phyloP scores from a whole-genome alignment of 1,284 basidiomycete genomes.

The Cronartium quercuum region DNA sequence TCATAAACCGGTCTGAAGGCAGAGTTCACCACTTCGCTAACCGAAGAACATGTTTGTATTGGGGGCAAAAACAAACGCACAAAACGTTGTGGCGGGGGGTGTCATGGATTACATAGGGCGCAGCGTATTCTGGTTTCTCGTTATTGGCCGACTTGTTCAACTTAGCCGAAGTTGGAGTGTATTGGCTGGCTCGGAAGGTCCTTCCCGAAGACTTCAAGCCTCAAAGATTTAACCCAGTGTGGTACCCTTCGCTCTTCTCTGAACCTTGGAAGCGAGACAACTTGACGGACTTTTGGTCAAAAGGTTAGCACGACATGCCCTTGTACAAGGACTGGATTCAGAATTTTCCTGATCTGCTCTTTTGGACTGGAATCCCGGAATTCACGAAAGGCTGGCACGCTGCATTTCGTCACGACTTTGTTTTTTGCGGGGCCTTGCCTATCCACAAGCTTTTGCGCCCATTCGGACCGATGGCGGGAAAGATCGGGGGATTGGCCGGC shows the following conservation, averaged over 20 bases:
- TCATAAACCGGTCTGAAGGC: not conserved
- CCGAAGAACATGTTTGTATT: no score
- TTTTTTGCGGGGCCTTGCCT: slow-evolving; percentile 27
- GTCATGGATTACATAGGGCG: not conserved
- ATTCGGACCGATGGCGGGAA: slow-evolving; percentile 9
- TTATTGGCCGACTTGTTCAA: not conserved
- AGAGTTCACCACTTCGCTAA: not conserved
- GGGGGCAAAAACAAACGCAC: no score
- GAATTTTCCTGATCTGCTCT: no score
- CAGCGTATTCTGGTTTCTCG: not conserved
- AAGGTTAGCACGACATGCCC: no score
- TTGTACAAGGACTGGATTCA: no score
- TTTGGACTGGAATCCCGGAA: no score
- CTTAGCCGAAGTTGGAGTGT: not conserved
- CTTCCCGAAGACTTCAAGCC: not conserved
- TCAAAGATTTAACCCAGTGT: slow-evolving; percentile 2
- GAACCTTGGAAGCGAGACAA: slow-evolving; percentile 26
- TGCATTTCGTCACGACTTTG: slow-evolving; percentile 26
- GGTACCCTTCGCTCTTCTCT: slow-evolving; percentile 28
- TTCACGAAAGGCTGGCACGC: slow-evolving; percentile 22
- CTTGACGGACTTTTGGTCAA: slow-evolving; percentile 32
- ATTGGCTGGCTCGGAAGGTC: not conserved
- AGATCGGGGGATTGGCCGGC: slow-evolving; percentile 12
- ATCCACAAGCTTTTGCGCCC: not conserved
- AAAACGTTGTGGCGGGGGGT: no score